These are phyloP conservation scores for Cichorium intybus DNA, from an alignment of 140 eudicot species.

Conservation along the genomic window DNA sequence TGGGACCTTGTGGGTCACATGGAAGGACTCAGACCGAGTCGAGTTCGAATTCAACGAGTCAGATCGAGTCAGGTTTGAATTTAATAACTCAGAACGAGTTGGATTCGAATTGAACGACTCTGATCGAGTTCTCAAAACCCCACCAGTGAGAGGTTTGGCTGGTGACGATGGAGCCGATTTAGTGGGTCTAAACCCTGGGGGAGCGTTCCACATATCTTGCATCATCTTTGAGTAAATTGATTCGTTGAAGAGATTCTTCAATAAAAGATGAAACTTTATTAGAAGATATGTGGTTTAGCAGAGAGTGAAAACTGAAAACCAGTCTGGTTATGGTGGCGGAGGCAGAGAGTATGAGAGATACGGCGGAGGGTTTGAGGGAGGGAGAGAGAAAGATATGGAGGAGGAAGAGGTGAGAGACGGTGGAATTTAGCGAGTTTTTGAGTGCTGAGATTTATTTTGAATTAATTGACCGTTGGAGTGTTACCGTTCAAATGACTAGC, in stretches of 20 bases:
- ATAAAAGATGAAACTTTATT: slow-evolving; percentile 2
- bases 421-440: slow-evolving; percentile 30
- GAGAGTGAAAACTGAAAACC: not conserved
- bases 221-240: slow-evolving; percentile 40
- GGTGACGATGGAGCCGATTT: slow-evolving; percentile 98
- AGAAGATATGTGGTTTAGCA: slow-evolving; percentile 9
- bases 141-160: slow-evolving; percentile 64
- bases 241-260: not conserved
- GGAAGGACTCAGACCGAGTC: slow-evolving; percentile 54
- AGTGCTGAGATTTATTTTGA: slow-evolving; percentile 28
- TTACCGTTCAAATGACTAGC: slow-evolving; percentile 69
- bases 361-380: slow-evolving; percentile 26
- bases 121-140: slow-evolving; percentile 73
- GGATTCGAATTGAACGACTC: slow-evolving; percentile 69
- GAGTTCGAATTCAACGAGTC: slow-evolving; percentile 17
- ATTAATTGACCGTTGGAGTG: slow-evolving; percentile 62
- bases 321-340: not conserved
- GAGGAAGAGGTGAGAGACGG: slow-evolving; percentile 23
- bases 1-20: slow-evolving; percentile 91
- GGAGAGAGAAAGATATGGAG: slow-evolving; percentile 20
- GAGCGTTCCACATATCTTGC: slow-evolving; percentile 96
- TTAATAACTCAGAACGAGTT: slow-evolving; percentile 25
- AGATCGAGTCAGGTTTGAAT: slow-evolving; percentile 21
- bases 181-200: slow-evolving; percentile 88
- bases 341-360: slow-evolving; percentile 12